Percentiles rank a stretch among this genome's conserved stretches.
These are phyloP conservation scores for Diutina sp. DNA, from an alignment of 1,139 yeast genomes.

Conservation along the genomic window DNA sequence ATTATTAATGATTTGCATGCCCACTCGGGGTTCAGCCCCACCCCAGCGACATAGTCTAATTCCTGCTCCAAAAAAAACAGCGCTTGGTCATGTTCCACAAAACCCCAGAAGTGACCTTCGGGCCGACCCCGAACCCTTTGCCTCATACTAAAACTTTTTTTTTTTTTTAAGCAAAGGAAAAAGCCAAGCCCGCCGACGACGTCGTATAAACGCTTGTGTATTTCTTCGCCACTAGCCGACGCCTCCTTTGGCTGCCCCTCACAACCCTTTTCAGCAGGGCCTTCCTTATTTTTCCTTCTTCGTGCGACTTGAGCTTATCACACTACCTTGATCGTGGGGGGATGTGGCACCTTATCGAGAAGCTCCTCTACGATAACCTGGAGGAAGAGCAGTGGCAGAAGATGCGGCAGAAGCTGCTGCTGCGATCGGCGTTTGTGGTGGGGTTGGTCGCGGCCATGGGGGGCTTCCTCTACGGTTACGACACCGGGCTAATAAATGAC, in stretches of 20 bases:
- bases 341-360: constrained; percentile 3
- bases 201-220: background rate
- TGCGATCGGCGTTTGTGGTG: constrained; percentile 49
- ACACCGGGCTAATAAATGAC: constrained; percentile 70
- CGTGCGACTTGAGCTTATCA: background rate
- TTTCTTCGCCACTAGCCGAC: background rate
- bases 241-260: background rate
- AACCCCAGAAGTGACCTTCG: background rate
- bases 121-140: no score
- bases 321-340: background rate
- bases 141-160: no score
- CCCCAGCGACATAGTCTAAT: background rate
- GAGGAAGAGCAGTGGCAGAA: constrained; percentile 27
- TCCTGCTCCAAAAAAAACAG: background rate
- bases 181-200: no score
- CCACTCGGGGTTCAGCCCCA: background rate
- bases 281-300: background rate
- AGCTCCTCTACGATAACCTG: constrained; percentile 22
- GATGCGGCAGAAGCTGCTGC: constrained; percentile 36
- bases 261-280: background rate
- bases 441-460: constrained; percentile 73
- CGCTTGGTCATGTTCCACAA: background rate
- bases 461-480: constrained; percentile 74
- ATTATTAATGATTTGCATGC: background rate
- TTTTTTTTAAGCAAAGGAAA: no score